Evolutionary conservation across 2,329 filamentous ascomycete species (phyloP).

Genomic region (Epicoccum sorghinum): DNA sequence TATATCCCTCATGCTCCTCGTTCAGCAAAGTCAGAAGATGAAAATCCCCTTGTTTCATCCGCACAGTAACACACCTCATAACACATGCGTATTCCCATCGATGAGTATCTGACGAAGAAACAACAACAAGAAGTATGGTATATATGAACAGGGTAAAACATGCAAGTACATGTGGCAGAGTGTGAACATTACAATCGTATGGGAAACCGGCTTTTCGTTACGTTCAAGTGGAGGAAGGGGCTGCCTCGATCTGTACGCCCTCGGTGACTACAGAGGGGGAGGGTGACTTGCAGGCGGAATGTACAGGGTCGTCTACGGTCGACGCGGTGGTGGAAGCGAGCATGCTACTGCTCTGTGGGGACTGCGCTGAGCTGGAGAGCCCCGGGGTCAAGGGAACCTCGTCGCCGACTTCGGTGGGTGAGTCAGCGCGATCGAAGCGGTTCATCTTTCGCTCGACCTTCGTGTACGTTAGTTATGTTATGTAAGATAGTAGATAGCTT

Average conservation of each 20-base stretch:
- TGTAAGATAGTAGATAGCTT: background rate
- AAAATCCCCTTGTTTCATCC: too few species aligned
- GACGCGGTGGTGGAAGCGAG: slow-evolving; percentile 68
- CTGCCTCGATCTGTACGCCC: slow-evolving; percentile 26
- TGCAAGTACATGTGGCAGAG: slow-evolving; percentile 5
- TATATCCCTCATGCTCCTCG: too few species aligned
- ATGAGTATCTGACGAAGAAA: slow-evolving; percentile 9
- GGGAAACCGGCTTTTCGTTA: too few species aligned
- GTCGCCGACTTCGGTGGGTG: slow-evolving; percentile 32
- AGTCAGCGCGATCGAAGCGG: slow-evolving; percentile 46
- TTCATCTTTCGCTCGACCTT: slow-evolving; percentile 58
- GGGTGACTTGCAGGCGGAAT: slow-evolving; percentile 17
- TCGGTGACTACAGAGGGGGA: slow-evolving; percentile 14
- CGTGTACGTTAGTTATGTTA: slow-evolving; percentile 7
- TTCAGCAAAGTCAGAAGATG: too few species aligned
- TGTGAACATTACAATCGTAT: slow-evolving; percentile 7
- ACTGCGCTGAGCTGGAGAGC: slow-evolving; percentile 72
- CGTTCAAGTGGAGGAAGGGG: slow-evolving; percentile 2
- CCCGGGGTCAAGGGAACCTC: slow-evolving; percentile 63
- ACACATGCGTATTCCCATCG: too few species aligned
- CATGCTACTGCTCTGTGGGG: slow-evolving; percentile 70
- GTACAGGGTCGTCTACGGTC: slow-evolving; percentile 55
- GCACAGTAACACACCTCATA: too few species aligned
- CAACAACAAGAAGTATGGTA: slow-evolving; percentile 23
- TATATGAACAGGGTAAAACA: slow-evolving; percentile 35